Conservation (phyloP, 1,284 basidiomycete genomes). For the Agaricales sp. region DNA sequence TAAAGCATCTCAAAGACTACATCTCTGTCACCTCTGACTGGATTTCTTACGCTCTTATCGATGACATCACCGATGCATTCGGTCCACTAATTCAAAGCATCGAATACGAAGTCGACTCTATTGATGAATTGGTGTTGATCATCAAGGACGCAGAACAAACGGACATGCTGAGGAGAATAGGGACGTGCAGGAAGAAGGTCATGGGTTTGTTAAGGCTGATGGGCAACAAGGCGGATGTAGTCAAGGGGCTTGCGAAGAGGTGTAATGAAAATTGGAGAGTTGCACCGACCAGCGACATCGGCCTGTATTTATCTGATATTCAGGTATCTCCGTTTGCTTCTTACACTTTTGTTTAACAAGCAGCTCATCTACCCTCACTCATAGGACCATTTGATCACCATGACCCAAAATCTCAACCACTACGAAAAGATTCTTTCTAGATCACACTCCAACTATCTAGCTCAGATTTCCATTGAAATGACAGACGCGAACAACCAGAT, state of each 20-base stretch:
- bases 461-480: constrained; percentile 98
- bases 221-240: constrained; percentile 99
- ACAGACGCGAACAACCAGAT: constrained; percentile 99
- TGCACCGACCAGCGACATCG: constrained; percentile 96
- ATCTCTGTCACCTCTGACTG: constrained; percentile 99
- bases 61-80: constrained; percentile 99
- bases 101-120: constrained; percentile 98
- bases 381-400: constrained; percentile 97
- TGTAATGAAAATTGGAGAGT: constrained; percentile 99
- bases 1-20: constrained; percentile 99
- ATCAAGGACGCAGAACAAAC: constrained; percentile 67
- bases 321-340: constrained; percentile 33
- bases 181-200: constrained; percentile 98
- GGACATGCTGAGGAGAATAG: constrained; percentile 73
- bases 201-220: constrained; percentile 94
- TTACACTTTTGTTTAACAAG: constrained; percentile 1
- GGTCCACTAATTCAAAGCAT: constrained; percentile 97
- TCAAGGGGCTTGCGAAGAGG: constrained; percentile 95
- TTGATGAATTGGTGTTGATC: constrained; percentile 97
- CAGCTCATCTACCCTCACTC: constrained; percentile 9
- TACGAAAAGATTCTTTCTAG: constrained; percentile 98
- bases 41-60: constrained; percentile 99
- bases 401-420: constrained; percentile 99
- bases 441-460: constrained; percentile 98
- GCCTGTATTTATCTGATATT: constrained; percentile 91